Conservation (phyloP, 2,329 filamentous ascomycete genomes). For the Fusarium nodosum region DNA sequence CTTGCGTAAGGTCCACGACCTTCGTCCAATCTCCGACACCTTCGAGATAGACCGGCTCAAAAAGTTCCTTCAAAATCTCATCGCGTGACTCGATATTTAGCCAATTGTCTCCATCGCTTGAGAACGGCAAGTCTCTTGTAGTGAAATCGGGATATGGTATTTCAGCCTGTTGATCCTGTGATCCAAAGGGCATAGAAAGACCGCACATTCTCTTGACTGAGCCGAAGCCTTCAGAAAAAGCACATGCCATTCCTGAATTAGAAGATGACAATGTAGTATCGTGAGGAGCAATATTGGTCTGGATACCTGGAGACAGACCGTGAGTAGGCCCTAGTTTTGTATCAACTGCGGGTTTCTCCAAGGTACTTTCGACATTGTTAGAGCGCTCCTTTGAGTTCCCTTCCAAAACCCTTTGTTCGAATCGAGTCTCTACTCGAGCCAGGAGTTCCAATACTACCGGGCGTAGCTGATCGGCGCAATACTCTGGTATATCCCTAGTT, state of each 20-base stretch:
- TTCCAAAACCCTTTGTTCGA: constrained; percentile 1
- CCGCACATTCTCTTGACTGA: constrained; percentile 2
- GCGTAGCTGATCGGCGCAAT: not conserved
- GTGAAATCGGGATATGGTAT: constrained; percentile 8
- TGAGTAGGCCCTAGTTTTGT: constrained; percentile 1
- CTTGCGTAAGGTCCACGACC: constrained; percentile 1
- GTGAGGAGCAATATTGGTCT: constrained; percentile 4
- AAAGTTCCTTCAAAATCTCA: not conserved
- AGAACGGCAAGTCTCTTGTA: not conserved
- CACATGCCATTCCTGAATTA: constrained; percentile 1
- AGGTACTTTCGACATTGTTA: not conserved
- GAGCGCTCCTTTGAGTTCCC: constrained; percentile 2
- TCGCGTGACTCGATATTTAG: not conserved
- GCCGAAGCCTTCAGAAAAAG: not conserved
- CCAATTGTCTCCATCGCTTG: not conserved
- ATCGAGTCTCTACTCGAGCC: not conserved
- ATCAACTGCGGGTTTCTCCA: constrained; percentile 4
- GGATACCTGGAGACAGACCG: not conserved
- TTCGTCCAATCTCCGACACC: constrained; percentile 2
- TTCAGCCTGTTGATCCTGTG: constrained; percentile 8
- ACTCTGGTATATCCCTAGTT: not conserved
- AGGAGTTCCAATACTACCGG: constrained; percentile 4
- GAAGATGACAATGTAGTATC: constrained; percentile 1
- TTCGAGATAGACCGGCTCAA: not conserved
- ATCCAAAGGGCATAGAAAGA: constrained; percentile 1